These are phyloP conservation scores for Pythium rishiriense DNA, from an alignment of 352 stramenopile species.

Conservation along the genomic window DNA sequence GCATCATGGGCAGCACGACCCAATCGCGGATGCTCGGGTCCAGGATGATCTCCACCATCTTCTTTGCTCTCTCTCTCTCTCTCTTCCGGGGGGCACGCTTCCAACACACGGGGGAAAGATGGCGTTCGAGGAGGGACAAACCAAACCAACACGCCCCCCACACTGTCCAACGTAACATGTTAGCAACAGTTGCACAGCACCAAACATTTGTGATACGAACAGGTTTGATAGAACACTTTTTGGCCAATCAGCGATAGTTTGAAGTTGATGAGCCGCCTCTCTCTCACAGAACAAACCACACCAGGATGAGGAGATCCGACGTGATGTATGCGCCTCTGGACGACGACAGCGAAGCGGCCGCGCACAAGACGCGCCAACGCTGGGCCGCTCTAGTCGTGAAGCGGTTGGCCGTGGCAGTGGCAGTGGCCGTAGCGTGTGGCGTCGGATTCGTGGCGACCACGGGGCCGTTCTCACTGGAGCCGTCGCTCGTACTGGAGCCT, in stretches of 20 bases:
- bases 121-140: neutral
- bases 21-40: slow-evolving; percentile 94
- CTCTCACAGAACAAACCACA: neutral
- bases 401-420: neutral
- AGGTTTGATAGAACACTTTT: neutral
- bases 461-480: neutral
- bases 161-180: no score
- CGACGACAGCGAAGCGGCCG: neutral
- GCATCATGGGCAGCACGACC: slow-evolving; percentile 97
- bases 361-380: neutral
- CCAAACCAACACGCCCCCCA: no score
- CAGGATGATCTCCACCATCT: slow-evolving; percentile 89
- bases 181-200: neutral
- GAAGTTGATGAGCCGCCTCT: neutral
- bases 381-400: neutral
- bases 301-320: neutral
- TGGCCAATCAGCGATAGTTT: neutral
- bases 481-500: slow-evolving; percentile 35
- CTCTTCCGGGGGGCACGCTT: neutral
- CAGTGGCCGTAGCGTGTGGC: slow-evolving; percentile 1
- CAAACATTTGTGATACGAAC: neutral
- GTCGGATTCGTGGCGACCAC: slow-evolving; percentile 8
- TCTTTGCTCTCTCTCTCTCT: neutral
- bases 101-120: neutral
- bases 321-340: neutral